Conservation (phyloP, 2,329 filamentous ascomycete genomes). For the Talaromyces piceae region DNA sequence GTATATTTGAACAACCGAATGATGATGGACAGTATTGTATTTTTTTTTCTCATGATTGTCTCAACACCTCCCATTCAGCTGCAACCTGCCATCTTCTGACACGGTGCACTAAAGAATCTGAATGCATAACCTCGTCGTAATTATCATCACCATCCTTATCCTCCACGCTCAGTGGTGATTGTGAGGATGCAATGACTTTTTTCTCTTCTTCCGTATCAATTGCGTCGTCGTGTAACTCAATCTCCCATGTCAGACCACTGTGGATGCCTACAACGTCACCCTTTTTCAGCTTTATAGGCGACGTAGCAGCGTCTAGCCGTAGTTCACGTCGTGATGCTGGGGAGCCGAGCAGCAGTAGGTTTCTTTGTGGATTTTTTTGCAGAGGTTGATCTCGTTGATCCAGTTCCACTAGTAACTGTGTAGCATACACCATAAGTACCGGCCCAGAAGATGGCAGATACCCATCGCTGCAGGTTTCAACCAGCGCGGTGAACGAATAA, state of each 20-base stretch:
- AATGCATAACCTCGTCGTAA: background rate
- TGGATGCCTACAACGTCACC: constrained; percentile 23
- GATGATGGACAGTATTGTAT: too few relatives aligned
- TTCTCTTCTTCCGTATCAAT: background rate
- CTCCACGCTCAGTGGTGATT: constrained; percentile 1
- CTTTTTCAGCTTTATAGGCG: constrained; percentile 6
- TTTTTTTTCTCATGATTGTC: background rate
- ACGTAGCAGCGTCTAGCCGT: background rate
- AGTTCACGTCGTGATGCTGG: background rate
- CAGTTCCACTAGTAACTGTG: background rate
- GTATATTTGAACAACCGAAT: too few relatives aligned
- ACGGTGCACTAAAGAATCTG: background rate
- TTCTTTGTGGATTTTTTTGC: background rate
- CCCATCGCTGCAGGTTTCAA: constrained; percentile 2
- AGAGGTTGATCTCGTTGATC: background rate
- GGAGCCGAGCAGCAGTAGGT: constrained; percentile 24
- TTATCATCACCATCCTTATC: background rate
- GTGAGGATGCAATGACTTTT: constrained; percentile 5
- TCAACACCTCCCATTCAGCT: constrained; percentile 33
- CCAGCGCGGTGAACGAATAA: constrained; percentile 2
- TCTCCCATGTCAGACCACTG: constrained; percentile 28
- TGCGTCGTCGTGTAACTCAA: constrained; percentile 19
- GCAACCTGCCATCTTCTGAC: constrained; percentile 28
- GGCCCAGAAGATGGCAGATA: constrained; percentile 8
- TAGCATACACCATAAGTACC: constrained; percentile 4